Evolutionary conservation across 148 eudicot species (phyloP).

Genomic region (Rhododendron kiyosumense): DNA sequence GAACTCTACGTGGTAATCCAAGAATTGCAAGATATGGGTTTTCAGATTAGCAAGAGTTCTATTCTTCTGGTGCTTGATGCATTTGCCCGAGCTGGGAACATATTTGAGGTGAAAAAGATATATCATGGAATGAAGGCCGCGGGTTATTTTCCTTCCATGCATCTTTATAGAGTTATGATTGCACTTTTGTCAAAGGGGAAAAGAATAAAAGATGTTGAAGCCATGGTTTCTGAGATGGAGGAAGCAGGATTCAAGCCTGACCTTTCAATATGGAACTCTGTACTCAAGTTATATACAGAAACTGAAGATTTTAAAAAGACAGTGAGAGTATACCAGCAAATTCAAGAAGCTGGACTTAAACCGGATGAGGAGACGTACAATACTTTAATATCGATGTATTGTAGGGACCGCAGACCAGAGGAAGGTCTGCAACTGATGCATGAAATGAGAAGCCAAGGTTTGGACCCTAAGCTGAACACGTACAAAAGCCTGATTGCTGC

Average conservation of each 20-base stretch:
- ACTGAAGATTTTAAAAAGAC: conserved; percentile 71
- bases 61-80: conserved; percentile 94
- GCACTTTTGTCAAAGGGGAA: conserved; percentile 68
- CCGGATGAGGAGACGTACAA: conserved; percentile 87
- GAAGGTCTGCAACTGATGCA: conserved; percentile 67
- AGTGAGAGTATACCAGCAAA: conserved; percentile 62
- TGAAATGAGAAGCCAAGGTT: conserved; percentile 62
- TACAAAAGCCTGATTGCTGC: conserved; percentile 90
- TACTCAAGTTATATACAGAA: conserved; percentile 82
- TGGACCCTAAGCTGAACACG: conserved; percentile 59
- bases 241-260: conserved; percentile 88
- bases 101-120: conserved; percentile 96
- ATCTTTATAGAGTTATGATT: conserved; percentile 84
- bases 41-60: conserved; percentile 83
- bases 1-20: conserved; percentile 85
- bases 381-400: conserved; percentile 82
- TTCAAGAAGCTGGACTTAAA: conserved; percentile 53
- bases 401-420: conserved; percentile 82
- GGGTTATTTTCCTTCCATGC: conserved; percentile 94
- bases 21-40: conserved; percentile 98
- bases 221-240: conserved; percentile 84
- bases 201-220: conserved; percentile 82
- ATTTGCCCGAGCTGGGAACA: conserved; percentile 74
- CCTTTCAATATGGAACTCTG: conserved; percentile 65
- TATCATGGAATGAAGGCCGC: conserved; percentile 95